Conservation (phyloP, 495 filamentous ascomycete genomes). For the Beverwykella pulmonaria region DNA sequence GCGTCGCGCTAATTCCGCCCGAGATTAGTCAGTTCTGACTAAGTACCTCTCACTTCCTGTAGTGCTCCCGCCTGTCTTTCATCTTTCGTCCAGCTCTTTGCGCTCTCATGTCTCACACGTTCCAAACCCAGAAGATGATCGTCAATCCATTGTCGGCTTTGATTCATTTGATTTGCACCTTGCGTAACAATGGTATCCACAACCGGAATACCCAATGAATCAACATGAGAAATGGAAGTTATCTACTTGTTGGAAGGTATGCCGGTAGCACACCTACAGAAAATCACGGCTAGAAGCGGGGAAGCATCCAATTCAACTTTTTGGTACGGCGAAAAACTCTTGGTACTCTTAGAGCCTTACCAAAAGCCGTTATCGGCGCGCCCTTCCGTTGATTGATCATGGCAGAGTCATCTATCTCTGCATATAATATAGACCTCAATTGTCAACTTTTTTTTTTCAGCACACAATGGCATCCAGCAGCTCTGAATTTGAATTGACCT, state of each 20-base stretch:
- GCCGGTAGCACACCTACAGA: not conserved
- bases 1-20: not conserved
- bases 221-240: too few relatives aligned
- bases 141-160: too few relatives aligned
- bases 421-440: not conserved
- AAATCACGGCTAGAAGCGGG: not conserved
- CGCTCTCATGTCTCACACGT: too few relatives aligned
- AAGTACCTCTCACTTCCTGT: not conserved
- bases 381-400: constrained; percentile 4
- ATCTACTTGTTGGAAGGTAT: not conserved
- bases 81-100: too few relatives aligned
- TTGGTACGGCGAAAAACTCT: not conserved
- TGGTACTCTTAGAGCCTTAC: not conserved
- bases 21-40: not conserved
- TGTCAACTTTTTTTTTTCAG: not conserved
- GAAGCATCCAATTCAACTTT: not conserved
- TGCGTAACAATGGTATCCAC: too few relatives aligned
- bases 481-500: constrained; percentile 11
- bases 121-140: too few relatives aligned
- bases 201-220: too few relatives aligned
- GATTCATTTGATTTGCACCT: too few relatives aligned
- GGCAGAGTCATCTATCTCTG: not conserved
- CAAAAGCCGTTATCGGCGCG: constrained; percentile 15
- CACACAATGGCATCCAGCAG: constrained; percentile 5
- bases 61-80: too few relatives aligned